These are phyloP conservation scores for Globisporangium sylvaticum DNA, from an alignment of 352 stramenopile genomes.

Conservation along the genomic window DNA sequence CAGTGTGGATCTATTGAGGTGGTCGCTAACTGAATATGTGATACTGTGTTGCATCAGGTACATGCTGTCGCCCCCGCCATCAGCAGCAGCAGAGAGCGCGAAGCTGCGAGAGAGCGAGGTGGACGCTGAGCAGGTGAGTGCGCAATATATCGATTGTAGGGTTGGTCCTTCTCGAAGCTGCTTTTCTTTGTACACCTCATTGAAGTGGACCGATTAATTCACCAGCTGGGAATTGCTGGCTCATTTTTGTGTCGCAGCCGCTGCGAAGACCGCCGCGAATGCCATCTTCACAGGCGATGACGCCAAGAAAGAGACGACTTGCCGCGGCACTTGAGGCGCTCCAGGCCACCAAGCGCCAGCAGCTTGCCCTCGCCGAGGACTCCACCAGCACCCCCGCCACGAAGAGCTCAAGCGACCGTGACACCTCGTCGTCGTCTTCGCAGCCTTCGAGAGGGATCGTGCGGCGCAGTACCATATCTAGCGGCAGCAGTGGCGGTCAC, in stretches of 20 bases:
- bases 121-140: neutral
- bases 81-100: too few relatives aligned
- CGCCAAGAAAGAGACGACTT: neutral
- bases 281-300: neutral
- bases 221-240: neutral
- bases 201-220: neutral
- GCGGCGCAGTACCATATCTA: neutral
- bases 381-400: neutral
- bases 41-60: neutral
- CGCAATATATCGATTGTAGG: neutral
- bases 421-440: neutral
- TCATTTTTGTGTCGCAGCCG: slow-evolving; percentile 5
- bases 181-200: slow-evolving; percentile 3
- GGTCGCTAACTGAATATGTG: neutral
- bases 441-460: neutral
- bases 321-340: neutral
- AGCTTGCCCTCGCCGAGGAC: too few relatives aligned
- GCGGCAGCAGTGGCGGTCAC: neutral
- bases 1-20: too few relatives aligned
- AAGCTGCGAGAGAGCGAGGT: neutral
- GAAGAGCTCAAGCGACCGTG: neutral
- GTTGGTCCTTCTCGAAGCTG: too few relatives aligned
- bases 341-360: neutral
- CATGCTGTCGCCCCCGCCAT: neutral
- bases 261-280: neutral